Evolutionary conservation across 2,329 filamentous ascomycete species (phyloP).

Genomic region (Talaromyces pinophilus): DNA sequence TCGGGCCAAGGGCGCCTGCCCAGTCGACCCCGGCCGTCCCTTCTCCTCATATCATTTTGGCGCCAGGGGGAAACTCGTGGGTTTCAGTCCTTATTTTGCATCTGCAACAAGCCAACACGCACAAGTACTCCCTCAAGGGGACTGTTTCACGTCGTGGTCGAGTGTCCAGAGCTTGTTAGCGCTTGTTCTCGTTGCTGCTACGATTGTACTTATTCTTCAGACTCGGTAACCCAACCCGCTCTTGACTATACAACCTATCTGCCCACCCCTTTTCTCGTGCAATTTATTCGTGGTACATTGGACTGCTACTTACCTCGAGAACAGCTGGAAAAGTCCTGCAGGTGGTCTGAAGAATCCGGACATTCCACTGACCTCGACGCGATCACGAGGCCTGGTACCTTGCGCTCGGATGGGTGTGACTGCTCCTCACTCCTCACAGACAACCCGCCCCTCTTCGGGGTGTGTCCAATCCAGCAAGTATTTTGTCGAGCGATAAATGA

Average conservation of each 20-base stretch:
- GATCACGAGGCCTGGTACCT: slow-evolving; percentile 8
- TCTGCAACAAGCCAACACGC: background rate
- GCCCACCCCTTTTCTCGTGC: background rate
- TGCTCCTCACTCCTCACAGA: slow-evolving; percentile 2
- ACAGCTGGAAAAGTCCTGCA: background rate
- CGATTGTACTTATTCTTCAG: background rate
- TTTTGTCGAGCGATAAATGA: background rate
- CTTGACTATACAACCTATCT: background rate
- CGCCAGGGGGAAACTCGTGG: slow-evolving; percentile 15
- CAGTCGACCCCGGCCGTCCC: background rate
- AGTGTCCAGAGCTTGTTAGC: slow-evolving; percentile 5
- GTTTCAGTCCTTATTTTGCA: slow-evolving; percentile 8
- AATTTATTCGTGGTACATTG: background rate
- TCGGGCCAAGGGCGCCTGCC: background rate
- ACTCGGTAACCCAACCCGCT: background rate
- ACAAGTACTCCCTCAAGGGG: background rate
- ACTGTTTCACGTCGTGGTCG: slow-evolving; percentile 1
- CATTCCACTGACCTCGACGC: background rate
- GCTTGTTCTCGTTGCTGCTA: background rate
- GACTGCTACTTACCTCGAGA: background rate
- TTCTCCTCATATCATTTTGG: slow-evolving; percentile 2
- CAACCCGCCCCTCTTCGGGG: background rate
- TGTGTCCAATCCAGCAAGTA: background rate
- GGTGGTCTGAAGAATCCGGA: background rate
- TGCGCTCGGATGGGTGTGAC: slow-evolving; percentile 18